These are phyloP conservation scores for Lyophyllum semitale DNA, from an alignment of 768 basidiomycete species.

Conservation along the genomic window DNA sequence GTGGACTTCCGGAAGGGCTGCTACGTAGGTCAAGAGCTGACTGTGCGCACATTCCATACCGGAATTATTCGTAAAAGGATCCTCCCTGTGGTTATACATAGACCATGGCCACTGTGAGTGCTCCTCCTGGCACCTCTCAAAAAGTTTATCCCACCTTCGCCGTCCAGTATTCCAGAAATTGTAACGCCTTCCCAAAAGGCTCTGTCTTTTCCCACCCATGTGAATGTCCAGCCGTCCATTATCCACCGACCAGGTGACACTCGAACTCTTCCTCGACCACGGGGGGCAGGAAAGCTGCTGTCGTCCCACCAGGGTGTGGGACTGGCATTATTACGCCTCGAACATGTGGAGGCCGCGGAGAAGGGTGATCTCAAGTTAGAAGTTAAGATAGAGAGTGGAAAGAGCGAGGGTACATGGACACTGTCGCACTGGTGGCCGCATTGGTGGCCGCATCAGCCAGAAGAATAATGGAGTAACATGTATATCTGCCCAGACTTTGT, in stretches of 20 bases:
- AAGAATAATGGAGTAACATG: conserved; percentile 4
- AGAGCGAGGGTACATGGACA: conserved; percentile 34
- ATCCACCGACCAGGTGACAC: conserved; percentile 22
- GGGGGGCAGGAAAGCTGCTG: conserved; percentile 77
- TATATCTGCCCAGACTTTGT: too few species aligned
- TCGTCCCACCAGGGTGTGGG: conserved; percentile 62
- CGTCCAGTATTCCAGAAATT: conserved; percentile 13
- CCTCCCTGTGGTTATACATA: conserved; percentile 69
- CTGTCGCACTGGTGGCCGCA: conserved; percentile 70
- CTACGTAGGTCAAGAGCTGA: conserved; percentile 96
- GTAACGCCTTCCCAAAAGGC: conserved; percentile 17
- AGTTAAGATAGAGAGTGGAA: conserved; percentile 34
- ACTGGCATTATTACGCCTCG: conserved; percentile 78
- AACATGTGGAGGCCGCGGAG: conserved; percentile 63
- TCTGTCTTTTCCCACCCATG: conserved; percentile 29
- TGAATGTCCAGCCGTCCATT: conserved; percentile 39
- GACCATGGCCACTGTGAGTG: conserved; percentile 35
- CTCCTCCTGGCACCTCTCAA: not conserved
- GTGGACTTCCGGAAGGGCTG: conserved; percentile 98
- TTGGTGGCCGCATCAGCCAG: conserved; percentile 52
- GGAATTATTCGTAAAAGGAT: conserved; percentile 90
- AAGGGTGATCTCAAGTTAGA: conserved; percentile 47
- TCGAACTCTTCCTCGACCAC: conserved; percentile 52
- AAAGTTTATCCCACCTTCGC: not conserved
- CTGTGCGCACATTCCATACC: conserved; percentile 94